A percentile compares a stretch with the other conserved stretches of the same genome.
Conservation (phyloP, 2,329 filamentous ascomycete genomes). For the Colletotrichum musicola region DNA sequence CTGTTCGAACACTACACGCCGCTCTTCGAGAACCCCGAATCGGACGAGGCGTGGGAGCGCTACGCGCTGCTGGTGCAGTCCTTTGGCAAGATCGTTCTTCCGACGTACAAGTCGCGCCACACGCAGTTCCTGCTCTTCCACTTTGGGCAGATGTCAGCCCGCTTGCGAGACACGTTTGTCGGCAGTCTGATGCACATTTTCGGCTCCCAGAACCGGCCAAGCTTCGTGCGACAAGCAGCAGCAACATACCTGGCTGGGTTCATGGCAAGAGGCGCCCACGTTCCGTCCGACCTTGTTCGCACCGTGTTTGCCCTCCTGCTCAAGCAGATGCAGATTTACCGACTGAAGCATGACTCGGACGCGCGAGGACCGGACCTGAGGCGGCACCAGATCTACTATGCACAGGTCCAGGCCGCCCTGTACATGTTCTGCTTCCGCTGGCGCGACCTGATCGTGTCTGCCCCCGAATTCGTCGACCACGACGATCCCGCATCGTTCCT, state of each 20-base stretch:
- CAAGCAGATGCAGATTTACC: constrained; percentile 80
- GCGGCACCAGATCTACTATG: constrained; percentile 87
- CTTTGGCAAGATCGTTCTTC: constrained; percentile 89
- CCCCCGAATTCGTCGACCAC: constrained; percentile 70
- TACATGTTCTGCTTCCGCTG: constrained; percentile 99
- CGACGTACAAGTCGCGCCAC: constrained; percentile 91
- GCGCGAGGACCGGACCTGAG: constrained; percentile 89
- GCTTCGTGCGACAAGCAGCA: constrained; percentile 79
- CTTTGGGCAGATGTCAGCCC: constrained; percentile 85
- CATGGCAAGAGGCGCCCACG: constrained; percentile 87
- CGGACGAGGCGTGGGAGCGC: constrained; percentile 76
- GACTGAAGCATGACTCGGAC: constrained; percentile 76
- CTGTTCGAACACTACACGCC: constrained; percentile 87
- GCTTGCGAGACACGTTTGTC: constrained; percentile 85
- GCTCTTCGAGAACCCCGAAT: constrained; percentile 76
- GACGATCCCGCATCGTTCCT: constrained; percentile 72
- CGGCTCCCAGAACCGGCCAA: constrained; percentile 45
- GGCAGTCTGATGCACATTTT: constrained; percentile 77
- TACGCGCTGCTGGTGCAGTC: constrained; percentile 86
- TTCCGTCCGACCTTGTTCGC: constrained; percentile 81
- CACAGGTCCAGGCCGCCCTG: constrained; percentile 86
- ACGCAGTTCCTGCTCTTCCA: constrained; percentile 97
- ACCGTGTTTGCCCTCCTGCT: constrained; percentile 86
- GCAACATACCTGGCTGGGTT: constrained; percentile 95
- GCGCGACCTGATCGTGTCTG: constrained; percentile 83